A percentile compares a stretch with the other conserved stretches of the same genome.
Conservation (phyloP, 345 rosid genomes). For the Iberis pinnata region DNA sequence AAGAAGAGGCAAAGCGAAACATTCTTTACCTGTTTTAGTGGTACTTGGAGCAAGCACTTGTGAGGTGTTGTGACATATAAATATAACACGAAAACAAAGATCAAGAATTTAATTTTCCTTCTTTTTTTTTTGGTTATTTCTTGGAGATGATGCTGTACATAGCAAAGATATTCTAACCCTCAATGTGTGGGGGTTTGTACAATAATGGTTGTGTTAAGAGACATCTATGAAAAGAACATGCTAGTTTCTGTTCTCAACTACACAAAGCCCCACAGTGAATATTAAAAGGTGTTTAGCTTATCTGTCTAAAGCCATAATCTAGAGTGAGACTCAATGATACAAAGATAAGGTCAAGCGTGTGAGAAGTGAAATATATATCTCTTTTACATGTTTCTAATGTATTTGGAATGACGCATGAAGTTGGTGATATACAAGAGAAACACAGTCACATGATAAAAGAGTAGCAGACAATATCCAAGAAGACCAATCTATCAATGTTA, state of each 20-base stretch:
- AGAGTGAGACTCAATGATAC: slow-evolving; percentile 10
- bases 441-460: slow-evolving; percentile 1
- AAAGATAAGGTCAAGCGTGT: slow-evolving; percentile 10
- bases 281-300: background rate
- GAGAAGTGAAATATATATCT: slow-evolving; percentile 4
- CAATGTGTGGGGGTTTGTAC: slow-evolving; percentile 18
- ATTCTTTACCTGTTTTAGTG: slow-evolving; percentile 7
- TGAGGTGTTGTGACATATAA: slow-evolving; percentile 18
- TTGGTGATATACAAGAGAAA: slow-evolving; percentile 20
- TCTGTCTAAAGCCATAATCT: slow-evolving; percentile 7
- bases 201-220: slow-evolving; percentile 18
- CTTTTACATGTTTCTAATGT: slow-evolving; percentile 12
- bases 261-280: background rate
- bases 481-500: slow-evolving; percentile 21
- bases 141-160: slow-evolving; percentile 21
- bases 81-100: slow-evolving; percentile 24
- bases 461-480: background rate
- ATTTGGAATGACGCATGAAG: slow-evolving; percentile 8
- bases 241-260: slow-evolving; percentile 4
- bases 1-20: slow-evolving; percentile 5
- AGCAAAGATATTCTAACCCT: slow-evolving; percentile 15
- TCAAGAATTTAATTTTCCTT: slow-evolving; percentile 18
- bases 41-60: slow-evolving; percentile 17
- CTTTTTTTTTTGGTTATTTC: background rate
- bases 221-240: slow-evolving; percentile 15